These are phyloP conservation scores for Pigoraptor vietnamica DNA, from an alignment of 78 protist species.

Conservation along the genomic window DNA sequence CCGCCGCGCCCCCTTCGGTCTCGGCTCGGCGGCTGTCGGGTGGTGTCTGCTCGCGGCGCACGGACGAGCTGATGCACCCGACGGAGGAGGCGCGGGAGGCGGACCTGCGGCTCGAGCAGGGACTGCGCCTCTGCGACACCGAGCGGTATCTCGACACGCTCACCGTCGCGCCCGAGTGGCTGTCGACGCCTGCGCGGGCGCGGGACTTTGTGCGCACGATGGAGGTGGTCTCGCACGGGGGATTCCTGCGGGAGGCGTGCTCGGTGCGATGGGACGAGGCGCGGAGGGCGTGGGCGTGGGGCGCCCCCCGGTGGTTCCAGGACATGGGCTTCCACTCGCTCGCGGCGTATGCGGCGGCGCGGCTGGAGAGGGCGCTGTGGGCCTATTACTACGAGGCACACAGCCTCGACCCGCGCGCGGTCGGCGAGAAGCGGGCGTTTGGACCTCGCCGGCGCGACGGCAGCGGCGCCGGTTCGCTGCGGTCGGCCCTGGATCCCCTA, in stretches of 20 bases:
- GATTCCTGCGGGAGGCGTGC: not conserved
- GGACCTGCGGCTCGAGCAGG: not conserved
- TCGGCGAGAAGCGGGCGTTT: not conserved
- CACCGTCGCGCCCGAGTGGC: not conserved
- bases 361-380: not conserved
- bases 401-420: not conserved
- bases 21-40: not conserved
- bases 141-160: not conserved
- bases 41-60: not conserved
- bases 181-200: not conserved
- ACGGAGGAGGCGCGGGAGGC: not conserved
- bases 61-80: not conserved
- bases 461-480: not conserved
- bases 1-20: not conserved
- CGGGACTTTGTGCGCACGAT: not conserved
- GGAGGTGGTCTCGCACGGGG: not conserved
- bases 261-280: not conserved
- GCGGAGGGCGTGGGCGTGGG: not conserved
- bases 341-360: not conserved
- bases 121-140: not conserved
- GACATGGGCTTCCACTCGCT: not conserved
- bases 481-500: not conserved
- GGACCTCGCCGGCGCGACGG: not conserved
- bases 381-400: not conserved
- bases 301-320: not conserved